Evolutionary conservation across 495 filamentous ascomycete genomes (phyloP).

Genomic region (Tetracladium setigerum): DNA sequence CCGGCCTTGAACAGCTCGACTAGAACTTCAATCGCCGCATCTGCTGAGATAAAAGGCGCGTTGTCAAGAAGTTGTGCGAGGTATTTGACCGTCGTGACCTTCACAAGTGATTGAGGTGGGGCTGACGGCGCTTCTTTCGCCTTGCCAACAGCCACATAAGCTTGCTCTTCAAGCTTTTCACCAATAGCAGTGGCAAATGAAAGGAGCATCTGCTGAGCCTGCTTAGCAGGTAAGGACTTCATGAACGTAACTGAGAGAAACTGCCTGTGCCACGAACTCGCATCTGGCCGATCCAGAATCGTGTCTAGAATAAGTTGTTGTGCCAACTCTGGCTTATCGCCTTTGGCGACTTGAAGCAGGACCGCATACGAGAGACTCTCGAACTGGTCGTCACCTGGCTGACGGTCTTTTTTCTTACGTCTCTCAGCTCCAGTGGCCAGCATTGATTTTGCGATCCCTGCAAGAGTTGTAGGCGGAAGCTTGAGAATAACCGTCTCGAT

Average conservation of each 20-base stretch:
- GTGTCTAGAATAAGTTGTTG: constrained; percentile 21
- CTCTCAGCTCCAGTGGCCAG: constrained; percentile 10
- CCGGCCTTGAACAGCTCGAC: constrained; percentile 21
- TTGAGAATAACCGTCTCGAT: constrained; percentile 5
- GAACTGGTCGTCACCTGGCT: constrained; percentile 12
- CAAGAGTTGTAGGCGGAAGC: constrained; percentile 12
- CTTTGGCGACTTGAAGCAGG: constrained; percentile 14
- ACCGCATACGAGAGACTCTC: constrained; percentile 20
- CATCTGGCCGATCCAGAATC: constrained; percentile 26
- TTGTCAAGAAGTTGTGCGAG: constrained; percentile 29
- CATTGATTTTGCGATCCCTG: constrained; percentile 13
- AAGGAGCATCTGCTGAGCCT: constrained; percentile 22
- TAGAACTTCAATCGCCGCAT: constrained; percentile 22
- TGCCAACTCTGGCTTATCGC: constrained; percentile 23
- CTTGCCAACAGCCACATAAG: constrained; percentile 13
- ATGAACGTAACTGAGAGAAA: constrained; percentile 23
- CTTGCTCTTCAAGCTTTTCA: constrained; percentile 24
- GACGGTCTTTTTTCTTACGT: constrained; percentile 6
- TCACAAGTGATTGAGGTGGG: constrained; percentile 22
- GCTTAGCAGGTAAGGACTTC: constrained; percentile 18
- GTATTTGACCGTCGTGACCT: constrained; percentile 34
- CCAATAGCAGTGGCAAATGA: constrained; percentile 25
- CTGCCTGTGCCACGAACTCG: constrained; percentile 31
- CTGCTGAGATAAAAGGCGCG: constrained; percentile 23
- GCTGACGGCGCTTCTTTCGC: constrained; percentile 5